These are phyloP conservation scores for Rhizodiscina lignyota DNA, from an alignment of 495 filamentous ascomycete genomes.

Conservation along the genomic window DNA sequence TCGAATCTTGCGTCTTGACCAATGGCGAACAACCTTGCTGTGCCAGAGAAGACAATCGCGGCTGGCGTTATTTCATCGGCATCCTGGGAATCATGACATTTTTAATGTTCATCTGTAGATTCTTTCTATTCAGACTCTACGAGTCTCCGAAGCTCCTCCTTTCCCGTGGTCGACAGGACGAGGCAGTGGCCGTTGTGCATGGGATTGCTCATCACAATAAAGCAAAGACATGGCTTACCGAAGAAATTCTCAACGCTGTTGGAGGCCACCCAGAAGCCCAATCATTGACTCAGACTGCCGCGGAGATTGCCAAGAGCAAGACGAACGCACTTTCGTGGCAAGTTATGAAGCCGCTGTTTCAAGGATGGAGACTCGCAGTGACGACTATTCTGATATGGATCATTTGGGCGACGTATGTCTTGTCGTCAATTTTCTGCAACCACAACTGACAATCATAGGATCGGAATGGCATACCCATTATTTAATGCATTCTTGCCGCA, in stretches of 20 bases:
- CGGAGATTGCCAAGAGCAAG: constrained; percentile 4
- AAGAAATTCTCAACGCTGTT: constrained; percentile 9
- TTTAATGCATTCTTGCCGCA: constrained; percentile 27
- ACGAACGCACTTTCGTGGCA: constrained; percentile 10
- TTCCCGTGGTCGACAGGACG: constrained; percentile 8
- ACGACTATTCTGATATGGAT: constrained; percentile 12
- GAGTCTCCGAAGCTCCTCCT: constrained; percentile 17
- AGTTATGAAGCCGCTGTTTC: constrained; percentile 12
- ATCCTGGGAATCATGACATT: constrained; percentile 58
- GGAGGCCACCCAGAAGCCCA: constrained; percentile 6
- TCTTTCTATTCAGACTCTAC: constrained; percentile 15
- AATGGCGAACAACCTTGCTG: constrained; percentile 29
- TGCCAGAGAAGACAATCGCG: constrained; percentile 47
- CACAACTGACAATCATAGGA: too few relatives aligned
- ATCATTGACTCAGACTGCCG: constrained; percentile 2
- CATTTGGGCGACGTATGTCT: constrained; percentile 11
- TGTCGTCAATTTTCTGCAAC: too few relatives aligned
- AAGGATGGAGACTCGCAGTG: constrained; percentile 7
- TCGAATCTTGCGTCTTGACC: constrained; percentile 21
- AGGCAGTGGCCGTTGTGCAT: constrained; percentile 13
- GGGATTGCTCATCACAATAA: constrained; percentile 11
- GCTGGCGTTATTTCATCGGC: constrained; percentile 67
- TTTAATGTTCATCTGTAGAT: constrained; percentile 11
- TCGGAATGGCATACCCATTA: constrained; percentile 16
- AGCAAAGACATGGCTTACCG: constrained; percentile 8